Conservation (phyloP, 345 rosid species). For the Linum lewisii region DNA sequence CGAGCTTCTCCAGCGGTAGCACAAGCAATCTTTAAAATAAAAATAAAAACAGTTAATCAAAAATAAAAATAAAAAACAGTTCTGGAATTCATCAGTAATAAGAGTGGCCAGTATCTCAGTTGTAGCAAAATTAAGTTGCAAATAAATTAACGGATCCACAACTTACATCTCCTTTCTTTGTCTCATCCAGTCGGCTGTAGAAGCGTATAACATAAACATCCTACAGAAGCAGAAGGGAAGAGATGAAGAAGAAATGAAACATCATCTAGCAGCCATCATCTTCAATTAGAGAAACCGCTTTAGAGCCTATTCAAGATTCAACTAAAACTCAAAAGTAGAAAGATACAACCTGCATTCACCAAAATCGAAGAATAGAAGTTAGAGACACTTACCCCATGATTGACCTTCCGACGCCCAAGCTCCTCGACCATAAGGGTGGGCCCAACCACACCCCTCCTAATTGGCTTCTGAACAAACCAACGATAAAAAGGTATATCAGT, state of each 20-base stretch:
- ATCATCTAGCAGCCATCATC: too few species aligned
- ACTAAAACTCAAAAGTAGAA: not conserved
- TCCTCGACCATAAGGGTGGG: conserved; percentile 77
- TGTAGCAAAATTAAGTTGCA: not conserved
- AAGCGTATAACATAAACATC: conserved; percentile 70
- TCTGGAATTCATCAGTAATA: too few species aligned
- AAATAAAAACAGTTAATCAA: conserved; percentile 19
- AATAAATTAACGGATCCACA: conserved; percentile 8
- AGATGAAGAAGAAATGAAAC: not conserved
- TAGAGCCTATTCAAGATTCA: not conserved
- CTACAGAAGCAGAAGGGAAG: conserved; percentile 30
- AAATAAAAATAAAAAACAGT: conserved; percentile 21
- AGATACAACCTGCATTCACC: not conserved
- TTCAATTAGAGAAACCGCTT: too few species aligned
- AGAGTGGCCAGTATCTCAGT: not conserved
- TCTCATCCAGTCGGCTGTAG: conserved; percentile 67
- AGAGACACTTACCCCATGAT: conserved; percentile 40
- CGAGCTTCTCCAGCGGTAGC: conserved; percentile 76
- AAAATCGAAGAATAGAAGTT: not conserved
- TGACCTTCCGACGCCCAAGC: conserved; percentile 61
- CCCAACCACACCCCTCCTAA: conserved; percentile 74
- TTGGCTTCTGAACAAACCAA: conserved; percentile 45
- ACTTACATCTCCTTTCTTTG: conserved; percentile 90
- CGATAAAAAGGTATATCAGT: conserved; percentile 4
- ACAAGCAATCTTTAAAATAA: conserved; percentile 80